phyloP scores from a whole-genome alignment of 805 yeast species.

The Cyberlindnera meyerae region DNA sequence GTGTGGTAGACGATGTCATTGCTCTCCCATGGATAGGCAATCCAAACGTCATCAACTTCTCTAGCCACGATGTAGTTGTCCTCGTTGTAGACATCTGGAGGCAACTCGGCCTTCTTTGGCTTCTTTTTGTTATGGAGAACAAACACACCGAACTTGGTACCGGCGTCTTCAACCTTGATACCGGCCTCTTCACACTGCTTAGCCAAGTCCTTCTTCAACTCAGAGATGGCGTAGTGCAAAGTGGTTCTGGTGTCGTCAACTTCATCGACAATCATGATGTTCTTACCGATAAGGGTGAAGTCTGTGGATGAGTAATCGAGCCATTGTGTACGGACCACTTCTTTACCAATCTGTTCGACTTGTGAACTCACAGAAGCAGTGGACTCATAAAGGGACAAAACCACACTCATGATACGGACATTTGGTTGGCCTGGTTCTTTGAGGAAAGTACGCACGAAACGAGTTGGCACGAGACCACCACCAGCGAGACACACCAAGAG shows the following conservation, averaged over 20 bases:
- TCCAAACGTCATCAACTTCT: conserved; percentile 76
- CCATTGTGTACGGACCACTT: conserved; percentile 80
- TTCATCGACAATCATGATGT: conserved; percentile 71
- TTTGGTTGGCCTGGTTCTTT: conserved; percentile 86
- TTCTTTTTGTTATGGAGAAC: conserved; percentile 75
- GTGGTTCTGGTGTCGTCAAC: conserved; percentile 87
- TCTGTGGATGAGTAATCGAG: conserved; percentile 64
- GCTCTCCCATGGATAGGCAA: conserved; percentile 85
- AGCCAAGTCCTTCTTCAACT: conserved; percentile 65
- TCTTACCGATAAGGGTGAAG: conserved; percentile 59
- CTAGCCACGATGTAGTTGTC: conserved; percentile 69
- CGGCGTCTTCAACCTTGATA: conserved; percentile 34
- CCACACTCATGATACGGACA: conserved; percentile 91
- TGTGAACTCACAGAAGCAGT: conserved; percentile 53
- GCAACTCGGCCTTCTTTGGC: conserved; percentile 67
- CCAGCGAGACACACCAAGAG: conserved; percentile 94
- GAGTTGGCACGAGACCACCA: conserved; percentile 97
- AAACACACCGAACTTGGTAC: conserved; percentile 67
- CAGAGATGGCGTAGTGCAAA: conserved; percentile 71
- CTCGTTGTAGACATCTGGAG: conserved; percentile 53
- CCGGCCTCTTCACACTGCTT: conserved; percentile 53
- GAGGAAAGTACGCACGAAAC: conserved; percentile 89
- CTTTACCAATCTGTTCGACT: conserved; percentile 56
- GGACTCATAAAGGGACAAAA: conserved; percentile 86
- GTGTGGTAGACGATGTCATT: conserved; percentile 72